Evolutionary conservation across 805 yeast genomes (phyloP).

Genomic region (Yamadazyma philogaea): DNA sequence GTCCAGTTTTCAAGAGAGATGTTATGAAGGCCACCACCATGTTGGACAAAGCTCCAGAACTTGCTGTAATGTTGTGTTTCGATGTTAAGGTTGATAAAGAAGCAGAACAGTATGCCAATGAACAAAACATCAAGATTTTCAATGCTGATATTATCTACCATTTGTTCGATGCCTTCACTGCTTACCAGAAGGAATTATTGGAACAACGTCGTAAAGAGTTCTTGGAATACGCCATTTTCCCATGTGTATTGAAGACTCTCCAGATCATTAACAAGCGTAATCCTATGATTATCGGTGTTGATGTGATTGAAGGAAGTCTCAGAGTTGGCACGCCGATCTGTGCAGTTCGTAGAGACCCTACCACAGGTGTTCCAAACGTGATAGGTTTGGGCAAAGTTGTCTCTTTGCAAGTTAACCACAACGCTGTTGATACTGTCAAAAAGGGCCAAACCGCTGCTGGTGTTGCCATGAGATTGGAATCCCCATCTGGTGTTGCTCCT

Average conservation of each 20-base stretch:
- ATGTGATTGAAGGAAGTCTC: conserved; percentile 86
- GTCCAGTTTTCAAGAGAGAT: conserved; percentile 97
- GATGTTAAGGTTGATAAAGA: conserved; percentile 97
- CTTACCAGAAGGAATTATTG: conserved; percentile 81
- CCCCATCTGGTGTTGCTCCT: conserved; percentile 89
- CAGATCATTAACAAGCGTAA: conserved; percentile 97
- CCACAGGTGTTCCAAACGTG: conserved; percentile 67
- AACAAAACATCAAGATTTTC: conserved; percentile 87
- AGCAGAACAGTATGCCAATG: conserved; percentile 96
- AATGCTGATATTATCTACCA: conserved; percentile 96
- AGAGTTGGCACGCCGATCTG: conserved; percentile 94
- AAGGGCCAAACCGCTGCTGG: conserved; percentile 97
- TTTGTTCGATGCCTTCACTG: conserved; percentile 90
- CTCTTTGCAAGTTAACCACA: conserved; percentile 95
- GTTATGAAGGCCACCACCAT: conserved; percentile 96
- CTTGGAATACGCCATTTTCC: conserved; percentile 86
- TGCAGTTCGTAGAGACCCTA: conserved; percentile 86
- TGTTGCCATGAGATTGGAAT: conserved; percentile 96
- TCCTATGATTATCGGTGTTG: conserved; percentile 99
- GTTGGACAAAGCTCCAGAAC: conserved; percentile 95
- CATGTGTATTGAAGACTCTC: conserved; percentile 89
- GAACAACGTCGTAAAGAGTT: conserved; percentile 90
- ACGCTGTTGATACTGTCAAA: conserved; percentile 71
- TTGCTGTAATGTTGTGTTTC: conserved; percentile 96
- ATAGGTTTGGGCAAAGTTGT: conserved; percentile 82